Evolutionary conservation across 2,329 filamentous ascomycete genomes (phyloP).

Genomic region (Botrytis hyacinthi): DNA sequence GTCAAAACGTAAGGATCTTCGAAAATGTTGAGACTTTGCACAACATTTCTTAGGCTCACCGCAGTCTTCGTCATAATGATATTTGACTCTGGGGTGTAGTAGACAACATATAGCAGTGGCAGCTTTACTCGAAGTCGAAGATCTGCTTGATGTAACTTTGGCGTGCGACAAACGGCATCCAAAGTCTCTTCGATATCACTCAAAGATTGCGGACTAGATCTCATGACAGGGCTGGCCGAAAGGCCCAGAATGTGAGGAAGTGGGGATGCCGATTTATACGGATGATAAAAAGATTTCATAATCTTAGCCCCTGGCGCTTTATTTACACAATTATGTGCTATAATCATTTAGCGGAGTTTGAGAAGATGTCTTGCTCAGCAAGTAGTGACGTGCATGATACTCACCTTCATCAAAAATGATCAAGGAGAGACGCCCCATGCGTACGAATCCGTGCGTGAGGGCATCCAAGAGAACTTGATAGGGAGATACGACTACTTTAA

Average conservation of each 20-base stretch:
- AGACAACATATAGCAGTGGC: conserved; percentile 30
- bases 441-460: conserved; percentile 60
- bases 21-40: conserved; percentile 51
- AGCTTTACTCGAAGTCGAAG: conserved; percentile 36
- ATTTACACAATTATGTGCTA: conserved; percentile 39
- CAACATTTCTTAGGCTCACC: conserved; percentile 28
- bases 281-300: conserved; percentile 38
- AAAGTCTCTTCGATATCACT: conserved; percentile 51
- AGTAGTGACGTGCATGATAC: background rate
- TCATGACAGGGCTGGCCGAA: conserved; percentile 39
- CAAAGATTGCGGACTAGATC: conserved; percentile 32
- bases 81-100: conserved; percentile 20
- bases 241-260: conserved; percentile 39
- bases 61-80: conserved; percentile 25
- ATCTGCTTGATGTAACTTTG: conserved; percentile 54
- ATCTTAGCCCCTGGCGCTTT: conserved; percentile 37
- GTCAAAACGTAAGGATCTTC: conserved; percentile 59
- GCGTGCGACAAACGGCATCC: conserved; percentile 54
- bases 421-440: conserved; percentile 52
- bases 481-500: conserved; percentile 61
- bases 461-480: conserved; percentile 60
- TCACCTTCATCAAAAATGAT: conserved; percentile 67
- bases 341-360: conserved; percentile 3
- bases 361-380: background rate
- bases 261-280: conserved; percentile 22